Evolutionary conservation across 2,329 filamentous ascomycete genomes (phyloP), one percentile per base, ranked within the genome.

Genomic region (Geoglossum cookeanum): DNA sequence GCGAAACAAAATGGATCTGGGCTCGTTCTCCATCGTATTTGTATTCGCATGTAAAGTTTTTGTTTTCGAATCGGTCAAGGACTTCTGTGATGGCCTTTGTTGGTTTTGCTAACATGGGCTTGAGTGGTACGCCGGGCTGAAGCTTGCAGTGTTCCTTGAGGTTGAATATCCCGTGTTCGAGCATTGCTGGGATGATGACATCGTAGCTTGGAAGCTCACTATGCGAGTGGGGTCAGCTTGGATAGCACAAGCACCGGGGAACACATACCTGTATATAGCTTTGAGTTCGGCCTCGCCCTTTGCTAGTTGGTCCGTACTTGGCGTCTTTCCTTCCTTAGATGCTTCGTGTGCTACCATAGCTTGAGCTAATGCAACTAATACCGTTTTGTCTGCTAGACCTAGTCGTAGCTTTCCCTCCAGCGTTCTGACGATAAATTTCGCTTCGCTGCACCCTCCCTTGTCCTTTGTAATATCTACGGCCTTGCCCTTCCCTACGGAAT

Each of bases 11-110:
- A 68, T 98, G 92, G 55, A 98, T 97, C 68, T 98, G 92, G n/a
- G 92, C 92, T 67, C 92, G 79, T 70, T 98, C 92, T 54, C 92
- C 92, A 65, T 98, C 92, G 66, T 98, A 98, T 70, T 98, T 98
- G 76, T 94, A 98, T 68, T 98, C 92, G 71, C 92, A 98, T 0
- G 92, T 97, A 65, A 98, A 98, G 30, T 84, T 85, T 67, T 95
- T 92, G 61, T 86, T 83, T 67, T 97, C 92, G 62, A 98, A 98
- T 4, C 92, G 86, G 69, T 98, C 91, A 9, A 98, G 77, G 0
- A 98, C 92, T 71, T 98, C 92, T 0, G 90, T 95, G 64, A 98
- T 96, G 4, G 92, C 90, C 69, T 98, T 98, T 8, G 92, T 98
- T 2, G 92, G 92, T 65, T 97, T 97, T 22, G 92, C 92, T 73